A percentile compares a stretch with the other conserved stretches of the same genome.
These are phyloP conservation scores for Diplodia mutila DNA, from an alignment of 2,329 filamentous ascomycete genomes.

Conservation along the genomic window DNA sequence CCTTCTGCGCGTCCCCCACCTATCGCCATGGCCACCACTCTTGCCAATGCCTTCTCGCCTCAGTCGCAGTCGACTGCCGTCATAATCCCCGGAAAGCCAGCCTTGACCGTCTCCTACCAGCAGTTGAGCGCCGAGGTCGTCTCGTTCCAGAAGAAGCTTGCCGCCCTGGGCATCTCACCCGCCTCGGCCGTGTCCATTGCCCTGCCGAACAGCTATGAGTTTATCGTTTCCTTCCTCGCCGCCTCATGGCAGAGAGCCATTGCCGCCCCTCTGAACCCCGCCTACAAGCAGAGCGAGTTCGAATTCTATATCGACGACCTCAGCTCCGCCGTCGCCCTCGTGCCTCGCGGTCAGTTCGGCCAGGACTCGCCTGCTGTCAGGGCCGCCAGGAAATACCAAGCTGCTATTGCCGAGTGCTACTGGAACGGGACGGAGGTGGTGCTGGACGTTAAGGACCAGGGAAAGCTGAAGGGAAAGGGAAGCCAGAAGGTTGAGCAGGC, in stretches of 20 bases:
- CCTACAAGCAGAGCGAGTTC: constrained; percentile 88
- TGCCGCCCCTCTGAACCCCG: constrained; percentile 83
- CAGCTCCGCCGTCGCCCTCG: constrained; percentile 75
- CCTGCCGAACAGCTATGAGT: constrained; percentile 82
- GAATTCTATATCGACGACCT: constrained; percentile 91
- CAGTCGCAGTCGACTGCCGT: constrained; percentile 63
- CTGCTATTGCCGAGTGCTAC: constrained; percentile 85
- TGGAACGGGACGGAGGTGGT: constrained; percentile 74
- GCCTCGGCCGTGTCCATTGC: constrained; percentile 79
- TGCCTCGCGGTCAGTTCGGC: constrained; percentile 71
- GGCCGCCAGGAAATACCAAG: constrained; percentile 77
- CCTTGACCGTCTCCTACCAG: constrained; percentile 71
- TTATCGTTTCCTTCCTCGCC: constrained; percentile 86
- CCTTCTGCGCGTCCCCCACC: neutral
- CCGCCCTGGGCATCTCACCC: constrained; percentile 70
- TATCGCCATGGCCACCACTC: constrained; percentile 60
- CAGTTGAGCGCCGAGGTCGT: constrained; percentile 68
- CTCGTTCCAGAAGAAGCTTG: constrained; percentile 77
- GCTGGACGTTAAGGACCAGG: constrained; percentile 76
- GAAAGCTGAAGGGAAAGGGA: constrained; percentile 63
- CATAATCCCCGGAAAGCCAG: constrained; percentile 70
- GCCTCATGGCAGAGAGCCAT: constrained; percentile 81
- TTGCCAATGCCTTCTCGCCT: constrained; percentile 61
- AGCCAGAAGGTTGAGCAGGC: constrained; percentile 57
- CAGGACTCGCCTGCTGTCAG: constrained; percentile 72